These are phyloP conservation scores for Apophysomyces variabilis DNA, from an alignment of 371 early-diverging fungal genomes.

Conservation along the genomic window DNA sequence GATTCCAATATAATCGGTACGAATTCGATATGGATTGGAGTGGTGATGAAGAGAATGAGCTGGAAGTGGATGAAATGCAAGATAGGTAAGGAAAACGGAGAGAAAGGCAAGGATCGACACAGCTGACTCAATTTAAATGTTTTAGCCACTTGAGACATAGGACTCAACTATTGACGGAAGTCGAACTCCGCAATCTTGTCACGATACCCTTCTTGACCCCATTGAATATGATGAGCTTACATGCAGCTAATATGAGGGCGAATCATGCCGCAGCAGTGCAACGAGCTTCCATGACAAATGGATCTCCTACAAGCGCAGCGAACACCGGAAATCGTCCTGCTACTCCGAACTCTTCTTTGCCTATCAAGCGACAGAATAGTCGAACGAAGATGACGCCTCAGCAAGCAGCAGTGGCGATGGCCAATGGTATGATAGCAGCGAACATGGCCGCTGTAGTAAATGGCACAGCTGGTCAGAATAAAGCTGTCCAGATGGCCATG, in stretches of 20 bases:
- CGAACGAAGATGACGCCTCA: slow-evolving; percentile 50
- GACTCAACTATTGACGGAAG: slow-evolving; percentile 49
- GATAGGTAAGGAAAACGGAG: slow-evolving; percentile 32
- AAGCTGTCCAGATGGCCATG: slow-evolving; percentile 43
- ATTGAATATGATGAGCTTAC: slow-evolving; percentile 23
- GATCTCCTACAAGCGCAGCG: not conserved
- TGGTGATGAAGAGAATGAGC: slow-evolving; percentile 38
- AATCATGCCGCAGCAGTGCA: slow-evolving; percentile 11
- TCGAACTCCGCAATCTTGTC: slow-evolving; percentile 54
- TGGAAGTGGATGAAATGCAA: slow-evolving; percentile 34
- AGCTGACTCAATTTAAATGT: slow-evolving; percentile 6
- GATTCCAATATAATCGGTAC: slow-evolving; percentile 27
- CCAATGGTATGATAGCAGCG: slow-evolving; percentile 52
- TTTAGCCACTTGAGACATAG: slow-evolving; percentile 42
- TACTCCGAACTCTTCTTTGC: slow-evolving; percentile 24
- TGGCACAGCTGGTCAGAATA: slow-evolving; percentile 28
- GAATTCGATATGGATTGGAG: slow-evolving; percentile 43
- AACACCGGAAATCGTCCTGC: not conserved
- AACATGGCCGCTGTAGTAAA: slow-evolving; percentile 53
- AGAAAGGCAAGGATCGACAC: not conserved
- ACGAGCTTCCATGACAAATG: slow-evolving; percentile 3
- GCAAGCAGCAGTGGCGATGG: slow-evolving; percentile 51
- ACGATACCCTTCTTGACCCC: slow-evolving; percentile 36
- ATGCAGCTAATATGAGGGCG: slow-evolving; percentile 10
- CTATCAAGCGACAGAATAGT: slow-evolving; percentile 43